Evolutionary conservation across 305 asterid genomes (phyloP), one percentile per base, ranked within the genome.

Genomic region (Fraxinus latifolia): DNA sequence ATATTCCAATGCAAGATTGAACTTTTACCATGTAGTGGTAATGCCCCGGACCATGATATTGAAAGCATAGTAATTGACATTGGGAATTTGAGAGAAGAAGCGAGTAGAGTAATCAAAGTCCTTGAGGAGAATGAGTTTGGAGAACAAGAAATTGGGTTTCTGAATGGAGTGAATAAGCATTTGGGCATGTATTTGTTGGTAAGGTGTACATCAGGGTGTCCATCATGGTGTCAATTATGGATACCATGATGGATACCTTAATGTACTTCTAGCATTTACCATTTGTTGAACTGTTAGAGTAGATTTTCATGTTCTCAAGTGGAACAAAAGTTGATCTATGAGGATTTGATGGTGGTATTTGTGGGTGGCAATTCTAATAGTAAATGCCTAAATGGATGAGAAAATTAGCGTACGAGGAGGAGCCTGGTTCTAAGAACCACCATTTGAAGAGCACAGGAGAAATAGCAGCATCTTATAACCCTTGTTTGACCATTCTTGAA

Each of bases 1-100:
- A 80, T 78, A 83, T 50, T 91, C 82, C 3, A 93, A 67, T 0
- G 95, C 92, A 42, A 87, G 87, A 81, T 87, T 88, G 83, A 79
- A 91, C 7, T 84, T 88, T 71, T 89, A 87, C 98, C 98, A 94
- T 6, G 95, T 84, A 1, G 95, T 91, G 34, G 97, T 78, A 0
- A 91, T 81, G 19, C 94, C 97, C 79, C 98, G 87, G 84, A 94
- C 93, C 91, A 94, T 89, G 21, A 93, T 82, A 60, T 93, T 94
- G 88, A 89, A 94, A 3, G 95, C 91, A 77, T 90, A 94, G 65
- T 91, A 90, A 82, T 91, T 91, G 27, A 87, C 88, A 19, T 73
- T 3, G 6, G 92, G 90, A 73, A 87, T 85, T 81, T 82, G 92
- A 37, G 90, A 82, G 81, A 94, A 93, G 84, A 90, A 84, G 12